phyloP scores from a whole-genome alignment of 768 basidiomycete species.

The Leucosporidium scottii region DNA sequence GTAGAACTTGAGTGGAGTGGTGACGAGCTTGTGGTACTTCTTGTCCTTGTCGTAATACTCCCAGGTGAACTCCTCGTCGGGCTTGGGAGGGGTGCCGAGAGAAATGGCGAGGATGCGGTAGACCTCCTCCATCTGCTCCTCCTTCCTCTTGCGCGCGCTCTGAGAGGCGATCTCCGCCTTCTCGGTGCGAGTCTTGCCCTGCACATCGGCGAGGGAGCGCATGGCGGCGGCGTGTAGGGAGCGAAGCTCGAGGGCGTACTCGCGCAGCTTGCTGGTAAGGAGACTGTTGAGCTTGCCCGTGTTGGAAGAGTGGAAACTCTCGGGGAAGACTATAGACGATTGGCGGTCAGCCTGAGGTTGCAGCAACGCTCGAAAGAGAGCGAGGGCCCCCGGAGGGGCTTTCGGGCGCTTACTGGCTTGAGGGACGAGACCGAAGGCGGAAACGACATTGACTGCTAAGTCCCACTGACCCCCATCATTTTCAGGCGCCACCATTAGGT shows the following conservation, averaged over 20 bases:
- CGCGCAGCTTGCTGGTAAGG: slow-evolving; percentile 82
- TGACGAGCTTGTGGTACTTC: slow-evolving; percentile 50
- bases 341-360: neutral
- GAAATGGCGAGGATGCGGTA: slow-evolving; percentile 78
- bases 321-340: slow-evolving; percentile 32
- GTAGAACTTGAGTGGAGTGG: slow-evolving; percentile 75
- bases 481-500: slow-evolving; percentile 65
- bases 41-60: slow-evolving; percentile 81
- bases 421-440: slow-evolving; percentile 11
- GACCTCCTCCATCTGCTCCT: slow-evolving; percentile 71
- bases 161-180: slow-evolving; percentile 28
- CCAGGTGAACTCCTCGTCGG: slow-evolving; percentile 67
- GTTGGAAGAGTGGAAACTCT: slow-evolving; percentile 72
- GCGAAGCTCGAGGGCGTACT: slow-evolving; percentile 78
- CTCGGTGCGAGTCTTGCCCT: slow-evolving; percentile 15
- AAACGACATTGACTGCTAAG: slow-evolving; percentile 65
- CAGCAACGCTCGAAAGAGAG: neutral
- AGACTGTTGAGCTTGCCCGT: slow-evolving; percentile 66
- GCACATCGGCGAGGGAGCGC: slow-evolving; percentile 41
- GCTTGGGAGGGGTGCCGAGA: slow-evolving; percentile 74
- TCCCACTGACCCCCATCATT: slow-evolving; percentile 77
- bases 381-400: neutral
- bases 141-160: slow-evolving; percentile 70
- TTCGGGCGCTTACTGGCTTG: slow-evolving; percentile 2
- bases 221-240: slow-evolving; percentile 55